Evolutionary conservation across 257 asterid genomes (phyloP), one percentile per base, ranked within the genome.

Genomic region (Henckelia pumila): DNA sequence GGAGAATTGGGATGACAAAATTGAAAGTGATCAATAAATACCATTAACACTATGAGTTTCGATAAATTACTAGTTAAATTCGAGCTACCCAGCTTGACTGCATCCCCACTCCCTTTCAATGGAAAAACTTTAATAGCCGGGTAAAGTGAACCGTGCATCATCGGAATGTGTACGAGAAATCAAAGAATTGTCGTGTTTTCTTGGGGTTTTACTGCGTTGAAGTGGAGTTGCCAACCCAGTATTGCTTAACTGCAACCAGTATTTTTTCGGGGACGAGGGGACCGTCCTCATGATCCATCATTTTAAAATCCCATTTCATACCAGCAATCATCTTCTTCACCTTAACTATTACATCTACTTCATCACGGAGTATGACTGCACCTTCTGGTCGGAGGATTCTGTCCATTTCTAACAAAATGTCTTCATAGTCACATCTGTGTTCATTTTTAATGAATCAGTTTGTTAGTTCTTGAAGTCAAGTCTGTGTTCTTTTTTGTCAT

Each of bases 341-440:
- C 78, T 86, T 87, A 53, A 88, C 85, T 9, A 92, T 88, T 28
- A 88, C 96, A 29, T 92, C 96, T 8, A 92, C 97, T 72, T 87
- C 89, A 25, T 92, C 98, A 24, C 97, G 72, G 76, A 89, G 75
- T 67, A 93, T 89, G n/a, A 93, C 89, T 14, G 95, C 93, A 16
- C 98, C 98, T 81, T 93, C 97, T 28, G 98, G 98, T 57, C 96
- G 84, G 66, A 93, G 79, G 67, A 93, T 88, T 3, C 98, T 78
- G 80, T 93, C 98, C 98, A 89, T 90, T 82, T 93, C 98, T 63
- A 93, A 72, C 67, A 93, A 84, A 72, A 93, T 86, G 84, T 86
- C 96, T 77, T 88, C 97, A 72, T 84, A 86, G 61, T 85, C 84
- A 26, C 98, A 92, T 83, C 96, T 92, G 73, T 20, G 47, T 28